Percentiles rank a stretch among this genome's conserved stretches.
These are phyloP conservation scores for Ogataea populi-albae DNA, from an alignment of 805 yeast species.

Conservation along the genomic window DNA sequence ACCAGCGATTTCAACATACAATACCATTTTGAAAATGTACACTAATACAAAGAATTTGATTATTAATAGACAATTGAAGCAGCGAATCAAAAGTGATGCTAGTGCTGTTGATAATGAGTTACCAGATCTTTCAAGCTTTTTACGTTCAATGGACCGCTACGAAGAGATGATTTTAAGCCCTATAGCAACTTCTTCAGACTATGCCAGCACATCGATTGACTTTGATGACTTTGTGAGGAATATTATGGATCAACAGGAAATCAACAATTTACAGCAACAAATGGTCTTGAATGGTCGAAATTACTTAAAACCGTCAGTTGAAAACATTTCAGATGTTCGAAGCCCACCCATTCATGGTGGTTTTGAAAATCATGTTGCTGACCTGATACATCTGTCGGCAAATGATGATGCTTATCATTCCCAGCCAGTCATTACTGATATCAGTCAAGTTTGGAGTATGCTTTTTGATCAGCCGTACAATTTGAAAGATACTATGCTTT, in stretches of 20 bases:
- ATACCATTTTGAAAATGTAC: slow-evolving; percentile 14
- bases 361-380: slow-evolving; percentile 2
- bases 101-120: not conserved
- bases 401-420: not conserved
- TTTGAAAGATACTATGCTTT: slow-evolving; percentile 17
- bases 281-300: not conserved
- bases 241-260: slow-evolving; percentile 10
- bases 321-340: not conserved
- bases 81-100: slow-evolving; percentile 2
- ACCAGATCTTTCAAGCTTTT: not conserved
- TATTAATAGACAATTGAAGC: slow-evolving; percentile 8
- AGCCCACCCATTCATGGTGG: not conserved
- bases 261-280: slow-evolving; percentile 4
- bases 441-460: slow-evolving; percentile 17
- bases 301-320: not conserved
- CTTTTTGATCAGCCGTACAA: slow-evolving; percentile 21
- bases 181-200: not conserved
- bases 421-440: slow-evolving; percentile 9
- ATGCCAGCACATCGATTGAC: slow-evolving; percentile 3
- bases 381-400: slow-evolving; percentile 3
- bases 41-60: slow-evolving; percentile 12
- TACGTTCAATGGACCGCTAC: not conserved
- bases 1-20: slow-evolving; percentile 13
- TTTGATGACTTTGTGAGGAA: slow-evolving; percentile 7
- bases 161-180: not conserved